Conservation (phyloP, 2,329 filamentous ascomycete species). For the Paracoccidioides brasiliensis region DNA sequence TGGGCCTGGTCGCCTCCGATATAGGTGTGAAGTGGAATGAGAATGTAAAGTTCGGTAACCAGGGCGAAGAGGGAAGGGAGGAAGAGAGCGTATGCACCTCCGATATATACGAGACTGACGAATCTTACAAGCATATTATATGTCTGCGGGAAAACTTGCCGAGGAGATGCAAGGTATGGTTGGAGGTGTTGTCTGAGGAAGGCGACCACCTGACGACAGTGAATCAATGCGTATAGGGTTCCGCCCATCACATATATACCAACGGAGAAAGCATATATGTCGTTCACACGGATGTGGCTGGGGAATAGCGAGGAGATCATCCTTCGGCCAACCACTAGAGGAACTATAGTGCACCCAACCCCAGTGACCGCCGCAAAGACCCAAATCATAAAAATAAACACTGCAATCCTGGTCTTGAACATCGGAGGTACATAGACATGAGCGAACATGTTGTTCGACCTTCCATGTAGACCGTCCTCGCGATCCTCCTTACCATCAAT, state of each 20-base stretch:
- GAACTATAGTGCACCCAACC: slow-evolving; percentile 71
- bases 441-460: slow-evolving; percentile 49
- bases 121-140: slow-evolving; percentile 19
- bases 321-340: slow-evolving; percentile 68
- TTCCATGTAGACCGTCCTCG: slow-evolving; percentile 46
- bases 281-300: slow-evolving; percentile 63
- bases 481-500: slow-evolving; percentile 46
- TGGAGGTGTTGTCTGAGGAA: slow-evolving; percentile 9
- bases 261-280: slow-evolving; percentile 90
- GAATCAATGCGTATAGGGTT: slow-evolving; percentile 43
- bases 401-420: slow-evolving; percentile 65
- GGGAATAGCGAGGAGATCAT: slow-evolving; percentile 65
- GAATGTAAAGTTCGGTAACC: slow-evolving; percentile 74
- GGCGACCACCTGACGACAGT: slow-evolving; percentile 3
- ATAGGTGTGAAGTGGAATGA: slow-evolving; percentile 76
- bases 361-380: slow-evolving; percentile 81
- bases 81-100: slow-evolving; percentile 59
- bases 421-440: slow-evolving; percentile 71
- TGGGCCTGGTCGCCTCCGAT: slow-evolving; percentile 32
- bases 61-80: slow-evolving; percentile 70
- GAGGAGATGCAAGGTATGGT: slow-evolving; percentile 20
- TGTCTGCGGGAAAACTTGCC: slow-evolving; percentile 16
- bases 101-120: slow-evolving; percentile 57
- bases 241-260: slow-evolving; percentile 72
- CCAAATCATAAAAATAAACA: slow-evolving; percentile 88